Percentiles rank a stretch among this genome's conserved stretches.
These are phyloP conservation scores for Helotiales sp. DNA, from an alignment of 2,329 filamentous ascomycete species.

Conservation along the genomic window DNA sequence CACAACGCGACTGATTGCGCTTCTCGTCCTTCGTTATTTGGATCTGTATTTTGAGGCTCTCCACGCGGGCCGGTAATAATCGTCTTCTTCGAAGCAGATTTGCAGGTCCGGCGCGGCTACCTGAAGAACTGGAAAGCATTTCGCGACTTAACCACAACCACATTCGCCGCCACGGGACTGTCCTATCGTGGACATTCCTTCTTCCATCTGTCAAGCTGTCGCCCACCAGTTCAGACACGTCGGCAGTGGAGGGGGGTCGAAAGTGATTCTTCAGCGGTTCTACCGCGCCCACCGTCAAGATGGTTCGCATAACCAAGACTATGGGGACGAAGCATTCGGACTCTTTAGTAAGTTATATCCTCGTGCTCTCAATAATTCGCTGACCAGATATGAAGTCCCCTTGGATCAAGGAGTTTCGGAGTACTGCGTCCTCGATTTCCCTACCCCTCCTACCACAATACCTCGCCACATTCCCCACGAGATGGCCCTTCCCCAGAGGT, in stretches of 20 bases:
- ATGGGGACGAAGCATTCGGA: constrained; percentile 68
- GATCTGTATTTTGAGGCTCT: background rate
- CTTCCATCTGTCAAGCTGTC: constrained; percentile 30
- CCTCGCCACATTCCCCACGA: constrained; percentile 77
- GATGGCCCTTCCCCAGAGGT: constrained; percentile 94
- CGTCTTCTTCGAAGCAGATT: constrained; percentile 9
- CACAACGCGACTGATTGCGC: constrained; percentile 2
- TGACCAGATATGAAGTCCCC: constrained; percentile 65
- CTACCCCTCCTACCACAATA: constrained; percentile 75
- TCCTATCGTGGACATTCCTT: constrained; percentile 38
- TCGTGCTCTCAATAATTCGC: background rate
- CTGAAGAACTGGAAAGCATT: background rate
- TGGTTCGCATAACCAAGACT: constrained; percentile 69
- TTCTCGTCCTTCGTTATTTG: constrained; percentile 4
- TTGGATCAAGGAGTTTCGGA: constrained; percentile 80
- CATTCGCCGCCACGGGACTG: constrained; percentile 29
- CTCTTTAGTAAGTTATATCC: constrained; percentile 54
- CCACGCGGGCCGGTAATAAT: constrained; percentile 12
- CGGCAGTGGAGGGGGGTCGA: constrained; percentile 54
- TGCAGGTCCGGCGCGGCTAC: constrained; percentile 19
- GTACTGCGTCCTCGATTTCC: constrained; percentile 65
- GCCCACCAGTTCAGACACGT: constrained; percentile 23
- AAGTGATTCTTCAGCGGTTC: constrained; percentile 46
- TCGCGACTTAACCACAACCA: constrained; percentile 15
- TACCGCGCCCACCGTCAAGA: constrained; percentile 58